Percentiles rank a stretch among this genome's conserved stretches.
Conservation (phyloP, 2,329 filamentous ascomycete species). For the Corinectria fuckeliana region DNA sequence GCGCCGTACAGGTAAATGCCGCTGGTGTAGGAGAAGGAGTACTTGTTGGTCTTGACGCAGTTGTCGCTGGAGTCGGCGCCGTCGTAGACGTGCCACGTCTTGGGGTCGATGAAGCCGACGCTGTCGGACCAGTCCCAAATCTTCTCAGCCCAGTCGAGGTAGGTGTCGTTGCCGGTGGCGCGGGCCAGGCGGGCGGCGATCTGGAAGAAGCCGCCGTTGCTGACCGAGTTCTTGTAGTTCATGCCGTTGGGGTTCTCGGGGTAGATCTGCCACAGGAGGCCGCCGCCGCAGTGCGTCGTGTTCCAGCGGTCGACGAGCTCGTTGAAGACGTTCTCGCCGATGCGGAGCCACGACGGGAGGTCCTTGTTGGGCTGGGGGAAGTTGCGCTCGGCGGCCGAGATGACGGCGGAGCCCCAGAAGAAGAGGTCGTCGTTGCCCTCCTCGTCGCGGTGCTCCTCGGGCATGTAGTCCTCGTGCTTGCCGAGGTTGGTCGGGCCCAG, state of each 20-base stretch:
- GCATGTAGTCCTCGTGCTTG: constrained; percentile 65
- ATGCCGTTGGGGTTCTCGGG: constrained; percentile 74
- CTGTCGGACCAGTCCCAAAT: constrained; percentile 69
- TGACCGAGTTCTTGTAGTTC: constrained; percentile 82
- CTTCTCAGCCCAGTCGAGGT: constrained; percentile 70
- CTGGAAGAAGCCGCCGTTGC: constrained; percentile 85
- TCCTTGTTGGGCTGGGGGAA: constrained; percentile 65
- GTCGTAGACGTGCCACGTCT: constrained; percentile 64
- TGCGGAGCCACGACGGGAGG: constrained; percentile 68
- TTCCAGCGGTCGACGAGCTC: constrained; percentile 75
- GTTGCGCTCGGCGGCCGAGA: constrained; percentile 72
- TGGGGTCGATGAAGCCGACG: constrained; percentile 62
- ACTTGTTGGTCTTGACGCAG: constrained; percentile 59
- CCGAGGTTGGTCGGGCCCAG: constrained; percentile 62
- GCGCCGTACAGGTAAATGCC: constrained; percentile 71
- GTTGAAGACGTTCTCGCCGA: constrained; percentile 76
- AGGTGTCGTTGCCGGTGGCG: constrained; percentile 70
- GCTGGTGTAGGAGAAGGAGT: constrained; percentile 70
- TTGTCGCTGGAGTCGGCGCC: constrained; percentile 62
- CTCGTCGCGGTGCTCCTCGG: constrained; percentile 59
- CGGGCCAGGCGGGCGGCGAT: constrained; percentile 77
- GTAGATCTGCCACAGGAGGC: constrained; percentile 84
- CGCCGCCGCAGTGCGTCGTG: constrained; percentile 69
- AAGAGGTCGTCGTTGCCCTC: constrained; percentile 79
- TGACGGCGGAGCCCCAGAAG: constrained; percentile 73